Base-by-base conservation (phyloP, 192 early-diverging fungal species). In the Backusella parvicylindrica region DNA sequence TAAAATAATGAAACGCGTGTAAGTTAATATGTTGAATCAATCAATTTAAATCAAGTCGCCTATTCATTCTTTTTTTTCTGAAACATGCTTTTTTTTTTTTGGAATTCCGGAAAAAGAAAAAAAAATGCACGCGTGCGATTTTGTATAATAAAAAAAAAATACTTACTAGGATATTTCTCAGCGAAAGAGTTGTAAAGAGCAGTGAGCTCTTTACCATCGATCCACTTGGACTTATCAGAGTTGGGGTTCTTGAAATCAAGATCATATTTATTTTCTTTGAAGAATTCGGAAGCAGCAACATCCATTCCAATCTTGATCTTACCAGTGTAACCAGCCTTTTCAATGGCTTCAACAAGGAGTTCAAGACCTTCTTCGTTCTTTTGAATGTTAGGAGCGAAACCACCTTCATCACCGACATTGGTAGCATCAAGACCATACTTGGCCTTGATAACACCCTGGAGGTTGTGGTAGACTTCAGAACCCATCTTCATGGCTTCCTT, bases 331-430 rank as follows among this genome's bases (percentile, higher is more conserved):
- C 97, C 97, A 76, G 98, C 97, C 80, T 92, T 90, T 66, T 86
- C 92, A 77, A 99, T 99, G 76, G 98, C 97, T 50, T 86, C 76
- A 78, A 89, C 88, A 43, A 99, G 85, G 53, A 99, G 90, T 75
- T 97, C 93, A 67, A 99, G 94, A 82, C 96, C 98, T 86, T 99
- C 98, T 73, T 89, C 87, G 91, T 92, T 94, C 78, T 96, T 93
- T 87, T 97, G 95, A 80, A 99, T 98, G 90, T 97, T 98, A 82
- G 98, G 98, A 63, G 98, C 98, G 81, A 98, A 99, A 74, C 98
- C 98, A 83, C 98, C 98, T 88, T 99, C 98, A 81, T 99, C 98
- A 84, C 98, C 98, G 68, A 99, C 98, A 84, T 98, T 98, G 85
- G 95, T 95, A 81, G 98, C 97, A 84, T 98, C 98, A 83, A 93